phyloP scores from a whole-genome alignment of 768 basidiomycete species.

The Boletus pseudopeckii region DNA sequence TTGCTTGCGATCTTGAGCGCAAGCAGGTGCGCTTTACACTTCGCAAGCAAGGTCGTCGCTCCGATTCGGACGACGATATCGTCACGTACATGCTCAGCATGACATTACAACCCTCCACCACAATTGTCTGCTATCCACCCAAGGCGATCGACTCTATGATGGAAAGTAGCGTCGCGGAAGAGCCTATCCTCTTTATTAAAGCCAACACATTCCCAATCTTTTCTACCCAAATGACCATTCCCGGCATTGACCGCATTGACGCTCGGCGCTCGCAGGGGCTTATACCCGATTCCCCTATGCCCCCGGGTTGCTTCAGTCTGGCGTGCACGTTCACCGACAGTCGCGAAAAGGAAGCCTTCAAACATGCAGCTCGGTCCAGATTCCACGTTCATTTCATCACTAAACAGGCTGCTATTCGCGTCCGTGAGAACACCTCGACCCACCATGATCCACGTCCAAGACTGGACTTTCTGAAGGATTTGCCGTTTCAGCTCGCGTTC shows the following conservation, averaged over 20 bases:
- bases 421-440: conserved; percentile 17
- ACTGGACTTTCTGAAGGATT: conserved; percentile 24
- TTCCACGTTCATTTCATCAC: conserved; percentile 19
- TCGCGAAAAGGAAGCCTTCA: conserved; percentile 29
- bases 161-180: conserved; percentile 2
- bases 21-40: conserved; percentile 31
- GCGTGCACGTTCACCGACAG: conserved; percentile 28
- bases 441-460: not conserved
- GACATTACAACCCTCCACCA: not conserved
- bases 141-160: conserved; percentile 22
- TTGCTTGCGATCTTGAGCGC: conserved; percentile 37
- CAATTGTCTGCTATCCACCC: conserved; percentile 22
- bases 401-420: conserved; percentile 4
- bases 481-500: conserved; percentile 37
- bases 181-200: conserved; percentile 29
- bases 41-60: conserved; percentile 21
- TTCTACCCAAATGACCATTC: not conserved
- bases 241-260: not conserved
- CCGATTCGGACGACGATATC: not conserved
- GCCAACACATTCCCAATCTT: conserved; percentile 34
- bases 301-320: conserved; percentile 30
- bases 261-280: conserved; percentile 27
- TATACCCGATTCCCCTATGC: conserved; percentile 20
- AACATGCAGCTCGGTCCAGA: conserved; percentile 18
- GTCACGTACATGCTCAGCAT: not conserved